phyloP scores from a whole-genome alignment of 1,139 yeast species.

The Saccharomyces hybrid region DNA sequence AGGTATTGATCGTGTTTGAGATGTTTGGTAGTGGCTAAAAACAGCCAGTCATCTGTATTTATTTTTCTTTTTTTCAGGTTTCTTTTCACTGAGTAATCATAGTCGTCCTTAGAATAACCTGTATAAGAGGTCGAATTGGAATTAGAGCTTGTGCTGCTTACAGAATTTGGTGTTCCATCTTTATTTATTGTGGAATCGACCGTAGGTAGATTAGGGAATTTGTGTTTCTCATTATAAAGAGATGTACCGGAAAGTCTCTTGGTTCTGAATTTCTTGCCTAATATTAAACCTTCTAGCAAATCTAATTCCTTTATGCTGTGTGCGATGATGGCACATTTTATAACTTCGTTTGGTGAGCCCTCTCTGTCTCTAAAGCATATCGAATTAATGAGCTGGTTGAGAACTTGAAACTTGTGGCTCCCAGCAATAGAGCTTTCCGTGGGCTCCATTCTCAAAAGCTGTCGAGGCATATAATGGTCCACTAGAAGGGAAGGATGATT shows the following conservation, averaged over 20 bases:
- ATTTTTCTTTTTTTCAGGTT: constrained; percentile 2
- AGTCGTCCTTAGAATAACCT: constrained; percentile 32
- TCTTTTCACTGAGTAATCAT: constrained; percentile 33
- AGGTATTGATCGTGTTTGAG: constrained; percentile 28
- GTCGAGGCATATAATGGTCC: constrained; percentile 68
- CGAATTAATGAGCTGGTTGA: constrained; percentile 44
- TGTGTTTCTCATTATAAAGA: constrained; percentile 38
- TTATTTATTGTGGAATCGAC: constrained; percentile 6
- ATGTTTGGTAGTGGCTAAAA: constrained; percentile 38
- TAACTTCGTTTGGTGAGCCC: constrained; percentile 13
- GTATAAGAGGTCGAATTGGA: constrained; percentile 33
- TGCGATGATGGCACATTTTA: constrained; percentile 45
- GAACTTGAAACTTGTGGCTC: constrained; percentile 51
- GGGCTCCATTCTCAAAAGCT: constrained; percentile 54
- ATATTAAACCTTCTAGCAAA: constrained; percentile 54
- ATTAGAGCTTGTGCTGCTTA: constrained; percentile 5
- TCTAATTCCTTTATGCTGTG: constrained; percentile 61
- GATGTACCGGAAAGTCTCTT: constrained; percentile 55
- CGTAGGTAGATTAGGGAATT: background rate
- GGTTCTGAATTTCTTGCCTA: constrained; percentile 53
- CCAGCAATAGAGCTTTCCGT: constrained; percentile 45
- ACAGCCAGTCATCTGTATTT: constrained; percentile 30
- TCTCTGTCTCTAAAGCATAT: constrained; percentile 15
- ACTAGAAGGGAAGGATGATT: constrained; percentile 65
- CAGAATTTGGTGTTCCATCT: constrained; percentile 10